phyloP scores from a whole-genome alignment of 768 basidiomycete species.

The Boletus insuetus region DNA sequence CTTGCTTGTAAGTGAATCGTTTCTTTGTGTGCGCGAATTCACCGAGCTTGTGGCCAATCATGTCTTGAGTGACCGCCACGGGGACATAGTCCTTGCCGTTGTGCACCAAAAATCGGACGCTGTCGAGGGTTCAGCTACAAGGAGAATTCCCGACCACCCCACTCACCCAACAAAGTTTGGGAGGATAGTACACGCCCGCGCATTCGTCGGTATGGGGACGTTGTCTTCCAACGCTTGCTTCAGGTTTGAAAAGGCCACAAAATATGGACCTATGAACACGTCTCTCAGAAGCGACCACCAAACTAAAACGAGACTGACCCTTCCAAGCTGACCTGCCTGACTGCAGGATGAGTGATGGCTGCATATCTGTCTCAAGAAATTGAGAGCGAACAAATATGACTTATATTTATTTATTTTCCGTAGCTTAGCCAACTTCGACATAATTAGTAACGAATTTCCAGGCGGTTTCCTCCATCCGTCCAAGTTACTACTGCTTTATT shows the following conservation, averaged over 20 bases:
- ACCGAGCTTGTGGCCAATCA: slow-evolving; percentile 98
- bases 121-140: slow-evolving; percentile 27
- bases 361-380: slow-evolving; percentile 41
- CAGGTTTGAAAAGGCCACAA: slow-evolving; percentile 89
- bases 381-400: not conserved
- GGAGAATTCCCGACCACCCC: not conserved
- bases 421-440: not conserved
- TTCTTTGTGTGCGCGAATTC: slow-evolving; percentile 93
- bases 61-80: slow-evolving; percentile 87
- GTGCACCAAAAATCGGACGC: slow-evolving; percentile 88
- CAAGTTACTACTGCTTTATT: too few relatives aligned
- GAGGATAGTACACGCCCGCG: slow-evolving; percentile 86
- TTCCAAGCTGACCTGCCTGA: slow-evolving; percentile 85
- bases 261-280: slow-evolving; percentile 73
- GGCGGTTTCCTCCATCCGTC: too few relatives aligned
- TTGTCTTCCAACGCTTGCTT: slow-evolving; percentile 77
- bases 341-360: slow-evolving; percentile 54
- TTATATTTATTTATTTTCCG: not conserved
- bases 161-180: slow-evolving; percentile 94
- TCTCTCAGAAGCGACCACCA: not conserved
- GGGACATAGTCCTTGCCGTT: slow-evolving; percentile 91
- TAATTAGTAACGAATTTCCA: too few relatives aligned
- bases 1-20: slow-evolving; percentile 77
- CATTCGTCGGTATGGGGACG: slow-evolving; percentile 84
- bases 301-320: slow-evolving; percentile 39